Base-by-base conservation (phyloP, 2,329 filamentous ascomycete genomes). In the Phialemonium atrogriseum region DNA sequence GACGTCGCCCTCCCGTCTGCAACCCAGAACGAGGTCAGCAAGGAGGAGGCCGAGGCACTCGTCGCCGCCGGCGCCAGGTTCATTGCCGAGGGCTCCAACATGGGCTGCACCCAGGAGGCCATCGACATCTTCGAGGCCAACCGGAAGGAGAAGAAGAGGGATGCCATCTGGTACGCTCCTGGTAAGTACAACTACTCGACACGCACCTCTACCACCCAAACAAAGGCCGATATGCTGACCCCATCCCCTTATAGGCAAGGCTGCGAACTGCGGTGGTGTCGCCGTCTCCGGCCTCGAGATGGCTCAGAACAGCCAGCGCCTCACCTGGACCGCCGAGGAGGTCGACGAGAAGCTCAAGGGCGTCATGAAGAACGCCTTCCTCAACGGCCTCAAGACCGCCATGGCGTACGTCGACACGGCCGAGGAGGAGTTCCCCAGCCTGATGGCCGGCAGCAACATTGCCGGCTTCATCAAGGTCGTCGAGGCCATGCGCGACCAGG, bases 221-320 rank as follows among this genome's bases (percentile, higher is more conserved):
- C 14, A 34, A 14, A n/a, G n/a, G n/a, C n/a, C 21, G n/a, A 19
- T 29, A 5, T 23, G 15, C 30, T 39, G 32, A 39, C 30, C 24
- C 29, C n/a, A 24, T 17, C 18, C 15, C n/a, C n/a, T n/a, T 23
- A 35, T 15, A 38, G 36, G 86, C 48, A 96, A 96, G 77, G 91
- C 91, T 19, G 85, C 89, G 66, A 96, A 96, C 70, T 87, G 86
- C 47, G 91, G 91, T 60, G 91, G 91, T 71, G 91, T 96, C 36
- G 91, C 91, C 35, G 91, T 98, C 24, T 94, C 87, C 3, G 91
- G 91, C 49, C 77, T 98, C 26, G 91, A 98, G 74, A 98, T 98
- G 91, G 88, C 89, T 7, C 91, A 98, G 77, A 96, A 98, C 77
- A 89, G 82, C 44, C 66, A 80, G 60, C 81, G 89, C 39, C 70